Base-by-base conservation (phyloP, 2,329 filamentous ascomycete genomes). In the Fusarium acutatum region DNA sequence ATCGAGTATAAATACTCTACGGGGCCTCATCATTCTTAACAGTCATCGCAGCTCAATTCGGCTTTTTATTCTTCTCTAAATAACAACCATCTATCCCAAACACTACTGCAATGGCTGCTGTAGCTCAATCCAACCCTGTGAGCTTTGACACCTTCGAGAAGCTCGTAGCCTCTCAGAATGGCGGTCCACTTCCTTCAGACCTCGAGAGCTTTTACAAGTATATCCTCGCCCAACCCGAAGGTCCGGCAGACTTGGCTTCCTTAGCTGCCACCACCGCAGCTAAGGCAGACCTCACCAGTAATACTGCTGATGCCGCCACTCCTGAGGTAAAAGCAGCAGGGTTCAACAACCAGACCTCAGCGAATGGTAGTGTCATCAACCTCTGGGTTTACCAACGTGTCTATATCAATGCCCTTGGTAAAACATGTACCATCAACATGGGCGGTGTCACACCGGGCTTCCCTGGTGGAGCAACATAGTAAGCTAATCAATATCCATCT, bases 241-340 rank as follows among this genome's bases (percentile, higher is more conserved):
- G 44, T 4, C 13, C 26, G 1, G 7, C 44, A 11, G 44, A 47
- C 20, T 22, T 47, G 26, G 20, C 26, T 7, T 4, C 20, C 5
- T 30, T 28, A 3, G 44, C 44, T 22, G 13, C 26, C 9, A 47
- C 44, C 20, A 47, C 13, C 4, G 44, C 44, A 15, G 6, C 44
- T 9, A 4, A 47, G 26, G 26, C 44, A 20, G 12, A 30, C 20
- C 2, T 20, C 9, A 2, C 13, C 18, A 28, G 1, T 26, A 15
- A 47, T 0, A 3, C 26, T 7, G 44, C 13, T 22, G 3, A 6
- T 15, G 8, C 6, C 3, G 18, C 26, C 4, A 0, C 26, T 15
- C 8, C 26, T 22, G 18, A 44, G 5, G 41, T 44, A 5, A 26
- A 28, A 15, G 26, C 18, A 47, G 2, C 44, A 10, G 44, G 44